Percentiles rank a stretch among this genome's conserved stretches.
phyloP scores from a whole-genome alignment of 495 filamentous ascomycete genomes.

The Talaromyces trachyspermus region DNA sequence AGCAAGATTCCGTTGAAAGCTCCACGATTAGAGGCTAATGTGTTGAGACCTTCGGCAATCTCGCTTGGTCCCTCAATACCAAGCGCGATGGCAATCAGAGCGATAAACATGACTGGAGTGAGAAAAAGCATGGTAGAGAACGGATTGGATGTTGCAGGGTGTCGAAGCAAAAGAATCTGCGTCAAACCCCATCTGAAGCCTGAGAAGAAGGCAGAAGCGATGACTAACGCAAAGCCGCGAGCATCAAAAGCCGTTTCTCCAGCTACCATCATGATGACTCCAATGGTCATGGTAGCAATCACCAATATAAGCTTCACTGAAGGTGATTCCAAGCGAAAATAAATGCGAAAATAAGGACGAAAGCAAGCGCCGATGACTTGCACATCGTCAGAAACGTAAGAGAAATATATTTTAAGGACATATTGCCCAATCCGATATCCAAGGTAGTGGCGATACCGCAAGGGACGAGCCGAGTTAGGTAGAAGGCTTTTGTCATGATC shows the following conservation, averaged over 20 bases:
- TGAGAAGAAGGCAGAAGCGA: slow-evolving; percentile 86
- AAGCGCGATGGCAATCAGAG: slow-evolving; percentile 70
- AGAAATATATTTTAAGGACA: slow-evolving; percentile 88
- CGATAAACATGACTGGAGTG: slow-evolving; percentile 90
- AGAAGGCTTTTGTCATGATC: slow-evolving; percentile 82
- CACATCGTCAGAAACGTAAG: slow-evolving; percentile 99
- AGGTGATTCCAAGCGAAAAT: slow-evolving; percentile 83
- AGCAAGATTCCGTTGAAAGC: slow-evolving; percentile 46
- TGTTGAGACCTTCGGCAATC: slow-evolving; percentile 53
- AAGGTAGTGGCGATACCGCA: slow-evolving; percentile 91
- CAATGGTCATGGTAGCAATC: slow-evolving; percentile 86
- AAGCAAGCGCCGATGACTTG: slow-evolving; percentile 92
- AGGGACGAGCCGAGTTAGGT: slow-evolving; percentile 84
- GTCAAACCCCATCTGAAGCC: slow-evolving; percentile 97
- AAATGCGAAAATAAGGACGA: slow-evolving; percentile 94
- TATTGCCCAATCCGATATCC: slow-evolving; percentile 95
- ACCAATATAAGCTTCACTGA: slow-evolving; percentile 80
- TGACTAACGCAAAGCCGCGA: slow-evolving; percentile 85
- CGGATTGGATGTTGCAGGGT: slow-evolving; percentile 93
- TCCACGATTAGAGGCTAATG: slow-evolving; percentile 62
- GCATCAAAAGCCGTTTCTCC: slow-evolving; percentile 89
- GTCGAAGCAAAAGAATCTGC: slow-evolving; percentile 88
- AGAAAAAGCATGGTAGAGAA: slow-evolving; percentile 97
- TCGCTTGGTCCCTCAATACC: slow-evolving; percentile 73
- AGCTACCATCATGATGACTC: slow-evolving; percentile 98